Evolutionary conservation across 805 yeast species (phyloP).

Genomic region (Millerozyma acaciae): DNA sequence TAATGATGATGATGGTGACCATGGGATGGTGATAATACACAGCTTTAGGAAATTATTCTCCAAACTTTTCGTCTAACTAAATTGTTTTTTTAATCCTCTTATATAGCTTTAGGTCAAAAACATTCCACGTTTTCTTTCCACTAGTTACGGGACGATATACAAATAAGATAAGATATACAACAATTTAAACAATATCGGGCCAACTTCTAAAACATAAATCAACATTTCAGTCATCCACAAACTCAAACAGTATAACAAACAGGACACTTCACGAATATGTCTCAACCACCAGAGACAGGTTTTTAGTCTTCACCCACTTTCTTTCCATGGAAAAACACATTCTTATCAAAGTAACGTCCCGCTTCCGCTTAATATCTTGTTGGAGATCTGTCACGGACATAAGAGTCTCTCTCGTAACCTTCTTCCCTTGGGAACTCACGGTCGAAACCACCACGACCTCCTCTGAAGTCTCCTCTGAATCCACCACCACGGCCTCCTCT

Average conservation of each 20-base stretch:
- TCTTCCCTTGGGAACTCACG: constrained; percentile 48
- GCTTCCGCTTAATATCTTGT: constrained; percentile 58
- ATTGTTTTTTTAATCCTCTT: constrained; percentile 3
- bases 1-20: no score
- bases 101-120: constrained; percentile 3
- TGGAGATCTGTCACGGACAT: constrained; percentile 62
- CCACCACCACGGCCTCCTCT: constrained; percentile 32
- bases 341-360: no score
- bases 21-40: no score
- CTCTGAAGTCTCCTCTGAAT: constrained; percentile 30
- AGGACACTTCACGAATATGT: no score
- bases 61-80: no score
- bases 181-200: constrained; percentile 11
- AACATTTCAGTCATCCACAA: no score
- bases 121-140: constrained; percentile 10
- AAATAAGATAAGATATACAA: constrained; percentile 9
- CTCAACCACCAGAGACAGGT: no score
- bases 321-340: no score
- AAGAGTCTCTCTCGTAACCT: constrained; percentile 45
- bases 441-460: constrained; percentile 25
- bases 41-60: no score
- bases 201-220: no score
- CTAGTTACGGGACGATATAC: constrained; percentile 6
- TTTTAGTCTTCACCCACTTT: no score
- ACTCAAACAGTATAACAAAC: no score